A percentile compares a stretch with the other conserved stretches of the same genome.
Evolutionary conservation across 2,329 filamentous ascomycete species (phyloP).

Genomic region (Orbilia ellipsospora): DNA sequence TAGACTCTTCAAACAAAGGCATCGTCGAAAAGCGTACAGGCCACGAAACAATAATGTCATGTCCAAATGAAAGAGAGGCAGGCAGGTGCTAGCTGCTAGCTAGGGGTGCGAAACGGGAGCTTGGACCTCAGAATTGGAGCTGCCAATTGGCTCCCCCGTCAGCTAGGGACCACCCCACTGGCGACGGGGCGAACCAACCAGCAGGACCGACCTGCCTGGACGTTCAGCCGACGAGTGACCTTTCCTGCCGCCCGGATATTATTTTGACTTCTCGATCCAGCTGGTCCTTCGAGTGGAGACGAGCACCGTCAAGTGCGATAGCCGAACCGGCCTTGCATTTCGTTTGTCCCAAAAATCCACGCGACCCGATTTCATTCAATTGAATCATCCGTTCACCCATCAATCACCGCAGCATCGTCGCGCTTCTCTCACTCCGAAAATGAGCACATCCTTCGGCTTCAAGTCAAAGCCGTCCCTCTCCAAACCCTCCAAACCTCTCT

Average conservation of each 20-base stretch:
- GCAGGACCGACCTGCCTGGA: no score
- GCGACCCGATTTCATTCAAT: slow-evolving; percentile 6
- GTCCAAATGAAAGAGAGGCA: not conserved
- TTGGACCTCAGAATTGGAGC: slow-evolving; percentile 23
- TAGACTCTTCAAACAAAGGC: not conserved
- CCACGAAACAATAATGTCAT: slow-evolving; percentile 21
- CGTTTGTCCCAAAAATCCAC: slow-evolving; percentile 7
- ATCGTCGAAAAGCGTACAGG: slow-evolving; percentile 26
- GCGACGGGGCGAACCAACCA: not conserved
- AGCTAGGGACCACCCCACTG: not conserved
- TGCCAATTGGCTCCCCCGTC: slow-evolving; percentile 4
- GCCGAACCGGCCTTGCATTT: not conserved
- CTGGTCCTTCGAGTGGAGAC: slow-evolving; percentile 10
- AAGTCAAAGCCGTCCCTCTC: slow-evolving; percentile 61
- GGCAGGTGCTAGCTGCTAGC: not conserved
- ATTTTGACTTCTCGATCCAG: not conserved
- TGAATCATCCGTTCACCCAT: slow-evolving; percentile 16
- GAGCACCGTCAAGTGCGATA: slow-evolving; percentile 5
- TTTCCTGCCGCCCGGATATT: no score
- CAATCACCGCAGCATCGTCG: slow-evolving; percentile 4
- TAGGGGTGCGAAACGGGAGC: no score
- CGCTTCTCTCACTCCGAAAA: slow-evolving; percentile 64
- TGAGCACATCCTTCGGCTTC: slow-evolving; percentile 72
- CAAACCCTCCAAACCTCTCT: slow-evolving; percentile 70
- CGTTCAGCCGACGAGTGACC: no score